Base-by-base conservation (phyloP, 495 filamentous ascomycete species). In the Cercophora newfieldiana region DNA sequence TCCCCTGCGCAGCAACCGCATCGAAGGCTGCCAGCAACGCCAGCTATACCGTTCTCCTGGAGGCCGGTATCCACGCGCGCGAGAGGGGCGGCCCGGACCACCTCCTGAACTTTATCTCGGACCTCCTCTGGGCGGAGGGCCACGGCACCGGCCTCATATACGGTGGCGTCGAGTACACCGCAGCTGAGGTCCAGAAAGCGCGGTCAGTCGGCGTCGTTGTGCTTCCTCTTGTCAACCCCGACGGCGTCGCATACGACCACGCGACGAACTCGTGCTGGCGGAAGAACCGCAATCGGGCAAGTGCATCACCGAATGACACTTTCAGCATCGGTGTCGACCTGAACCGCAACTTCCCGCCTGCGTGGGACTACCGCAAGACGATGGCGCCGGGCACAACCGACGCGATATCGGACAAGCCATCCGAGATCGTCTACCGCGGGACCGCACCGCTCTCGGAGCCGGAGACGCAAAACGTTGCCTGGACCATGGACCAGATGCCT, bases 311-410 rank as follows among this genome's bases (percentile, higher is more conserved):
- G 0, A 25, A 59, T n/a, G 21, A 63, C 19, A 16, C 25, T 1
- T 1, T 22, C 26, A 67, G 72, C 3, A 47, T 75, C 26, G 78
- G 77, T 31, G 66, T 79, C 55, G 78, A 80, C 54, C 66, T 80
- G 19, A 79, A 80, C 72, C 72, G 78, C 58, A 80, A 80, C 67
- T 78, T 76, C 30, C 73, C 78, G 44, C 75, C 77, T 33, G 50
- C 74, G 8, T 80, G 77, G 77, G 70, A 80, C 63, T 69, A 75
- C 59, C 65, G 19, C 12, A 70, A 70, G 47, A 67, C 73, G 47
- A 79, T 79, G 65, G 72, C 72, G 25, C 51, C 74, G 8, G 44
- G 57, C 24, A 63, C 26, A 66, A 71, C 56, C 69, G 74, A 55
- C 65, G 77, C 77, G 8, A 77, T 75, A 0, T 57, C 22, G 2